Base-by-base conservation (phyloP, 495 filamentous ascomycete species). In the Neohortaea acidophila region DNA sequence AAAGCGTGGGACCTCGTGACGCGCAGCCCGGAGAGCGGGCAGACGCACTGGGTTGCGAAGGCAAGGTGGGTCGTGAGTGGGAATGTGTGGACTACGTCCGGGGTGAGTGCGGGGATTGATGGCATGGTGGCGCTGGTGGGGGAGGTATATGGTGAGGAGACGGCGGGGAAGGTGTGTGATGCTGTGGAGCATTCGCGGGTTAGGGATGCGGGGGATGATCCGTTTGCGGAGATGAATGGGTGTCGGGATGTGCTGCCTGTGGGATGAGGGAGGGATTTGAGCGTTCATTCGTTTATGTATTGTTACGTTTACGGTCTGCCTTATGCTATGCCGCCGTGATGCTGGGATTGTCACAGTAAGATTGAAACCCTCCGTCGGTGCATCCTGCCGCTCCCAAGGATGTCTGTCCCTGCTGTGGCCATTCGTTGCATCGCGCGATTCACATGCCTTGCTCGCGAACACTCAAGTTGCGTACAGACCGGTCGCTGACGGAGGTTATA, bases 51-150 rank as follows among this genome's bases (percentile, higher is more conserved):
- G 79, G 59, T 78, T 2, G 52, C 64, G 2, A 55, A 56, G 21
- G 78, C 79, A 15, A 55, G 79, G 36, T 82, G 77, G 78, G 68
- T 75, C 1, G 45, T 53, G 3, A 74, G 78, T 56, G 77, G 75
- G 13, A 75, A 77, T 47, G 46, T 79, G 0, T 84, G 77, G 77
- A 78, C 72, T 8, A 63, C 64, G 0, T 70, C 72, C 0, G 77
- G 73, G 1, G 56, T 78, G 0, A 67, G 61, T 28, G 68, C 72
- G n/a, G 77, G 77, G 0, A 73, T 78, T n/a, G 78, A 83, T 61
- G 61, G 69, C 26, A 69, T 62, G 34, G 61, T 63, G 45, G 70
- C 72, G 1, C 75, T 65, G 45, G 48, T 75, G 11, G 55, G 31
- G 15, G 46, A 58, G 12, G 44, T 64, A 18, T 73, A 57, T 51